Base-by-base conservation (phyloP, 2,329 filamentous ascomycete species). In the Aspergillus sp. region DNA sequence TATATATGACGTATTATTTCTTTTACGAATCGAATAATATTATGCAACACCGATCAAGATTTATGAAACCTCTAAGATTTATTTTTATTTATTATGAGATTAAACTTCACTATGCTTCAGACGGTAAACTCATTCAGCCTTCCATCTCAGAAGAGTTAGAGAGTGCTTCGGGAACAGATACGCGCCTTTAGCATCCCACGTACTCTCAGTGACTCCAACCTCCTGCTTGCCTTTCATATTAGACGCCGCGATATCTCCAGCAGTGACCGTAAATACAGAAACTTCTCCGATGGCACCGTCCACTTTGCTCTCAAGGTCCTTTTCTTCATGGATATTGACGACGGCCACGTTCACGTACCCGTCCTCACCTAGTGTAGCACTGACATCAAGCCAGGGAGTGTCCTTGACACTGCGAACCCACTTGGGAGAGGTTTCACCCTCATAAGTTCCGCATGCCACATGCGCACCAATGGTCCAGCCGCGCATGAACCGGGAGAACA, bases 401-500 rank as follows among this genome's bases (percentile, higher is more conserved):
- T 86, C 81, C 49, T 86, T 75, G 3, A 80, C 55, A 26, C 59
- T 52, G 7, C 62, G 53, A 27, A 69, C 39, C 67, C 66, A 70
- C 33, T 56, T 55, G 2, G 66, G 66, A n/a, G 53, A 55, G 0
- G 67, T 70, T 37, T 62, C 71, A 1, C 87, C 87, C 11, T 75
- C 73, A 58, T 90, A 91, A 30, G 78, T 75, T 2, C 73, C 74
- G 39, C 75, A 75, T 5, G 75, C 73, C 6, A 90, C 77, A 62
- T 90, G 82, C 3, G 81, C 71, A 4, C 78, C 81, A 2, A 91
- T 65, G 0, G 82, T 83, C 59, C 77, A 77, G 2, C 88, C 88
- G 30, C 84, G 80, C 86, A 91, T 90, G 62, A 81, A 85, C 56
- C 74, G 75, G 54, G 75, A 77, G 65, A 86, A 88, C 27, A 90